Conservation (phyloP, 1,284 basidiomycete species). For the Puccinia polysora region DNA sequence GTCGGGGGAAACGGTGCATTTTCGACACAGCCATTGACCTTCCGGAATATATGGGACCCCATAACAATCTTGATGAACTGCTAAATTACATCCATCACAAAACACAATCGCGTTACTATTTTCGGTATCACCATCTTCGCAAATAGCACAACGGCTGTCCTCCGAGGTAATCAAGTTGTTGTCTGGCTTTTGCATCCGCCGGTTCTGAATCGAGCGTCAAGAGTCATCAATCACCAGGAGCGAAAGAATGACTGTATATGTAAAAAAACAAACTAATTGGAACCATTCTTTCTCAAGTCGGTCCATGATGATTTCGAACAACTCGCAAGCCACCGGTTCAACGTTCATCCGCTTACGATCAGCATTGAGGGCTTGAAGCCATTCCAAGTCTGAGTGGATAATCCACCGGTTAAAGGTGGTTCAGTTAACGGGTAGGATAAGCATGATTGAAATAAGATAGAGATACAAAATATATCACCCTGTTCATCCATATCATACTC, state of each 20-base stretch:
- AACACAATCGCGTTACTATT: slow-evolving; percentile 99
- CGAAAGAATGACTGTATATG: neutral
- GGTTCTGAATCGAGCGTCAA: slow-evolving; percentile 61
- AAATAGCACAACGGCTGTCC: slow-evolving; percentile 92
- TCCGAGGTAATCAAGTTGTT: slow-evolving; percentile 73
- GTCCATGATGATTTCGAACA: slow-evolving; percentile 96
- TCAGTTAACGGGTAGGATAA: slow-evolving; percentile 18
- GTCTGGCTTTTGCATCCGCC: slow-evolving; percentile 79
- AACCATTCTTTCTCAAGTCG: slow-evolving; percentile 99
- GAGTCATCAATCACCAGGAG: neutral
- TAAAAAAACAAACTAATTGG: slow-evolving; percentile 58
- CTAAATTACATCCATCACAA: slow-evolving; percentile 97
- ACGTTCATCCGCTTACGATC: slow-evolving; percentile 75
- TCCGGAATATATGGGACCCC: slow-evolving; percentile 99
- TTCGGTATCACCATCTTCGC: slow-evolving; percentile 96
- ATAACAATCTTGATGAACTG: slow-evolving; percentile 99
- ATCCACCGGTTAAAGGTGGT: neutral
- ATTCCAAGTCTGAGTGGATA: slow-evolving; percentile 71
- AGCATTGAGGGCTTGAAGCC: slow-evolving; percentile 79
- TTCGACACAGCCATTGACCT: slow-evolving; percentile 97
- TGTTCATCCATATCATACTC: slow-evolving; percentile 99
- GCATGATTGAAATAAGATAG: neutral
- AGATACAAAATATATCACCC: slow-evolving; percentile 58
- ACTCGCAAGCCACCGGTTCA: slow-evolving; percentile 72
- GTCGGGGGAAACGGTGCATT: slow-evolving; percentile 96